These are phyloP conservation scores for Capronia epimyces DNA, from an alignment of 2,329 filamentous ascomycete species.

Conservation along the genomic window DNA sequence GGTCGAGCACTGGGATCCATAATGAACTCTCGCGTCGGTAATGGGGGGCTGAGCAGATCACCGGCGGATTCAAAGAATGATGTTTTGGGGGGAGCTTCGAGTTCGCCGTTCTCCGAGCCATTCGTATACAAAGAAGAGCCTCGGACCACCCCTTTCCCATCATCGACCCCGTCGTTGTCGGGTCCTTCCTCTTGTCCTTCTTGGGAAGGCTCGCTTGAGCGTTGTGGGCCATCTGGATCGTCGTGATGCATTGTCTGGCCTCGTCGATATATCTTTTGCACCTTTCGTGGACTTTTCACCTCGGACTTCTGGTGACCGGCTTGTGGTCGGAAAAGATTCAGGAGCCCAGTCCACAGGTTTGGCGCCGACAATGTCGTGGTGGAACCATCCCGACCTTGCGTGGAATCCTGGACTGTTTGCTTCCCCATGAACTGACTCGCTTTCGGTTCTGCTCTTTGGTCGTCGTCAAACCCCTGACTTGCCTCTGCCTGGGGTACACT, in stretches of 20 bases:
- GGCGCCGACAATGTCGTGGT: slow-evolving; percentile 29
- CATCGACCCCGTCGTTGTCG: neutral
- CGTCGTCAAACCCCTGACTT: slow-evolving; percentile 25
- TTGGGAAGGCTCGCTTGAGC: slow-evolving; percentile 9
- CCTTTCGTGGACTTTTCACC: slow-evolving; percentile 46
- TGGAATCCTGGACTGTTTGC: neutral
- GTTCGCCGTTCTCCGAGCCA: slow-evolving; percentile 33
- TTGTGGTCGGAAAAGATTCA: slow-evolving; percentile 67
- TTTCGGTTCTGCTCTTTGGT: slow-evolving; percentile 12
- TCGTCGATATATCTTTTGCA: slow-evolving; percentile 66
- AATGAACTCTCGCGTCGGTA: slow-evolving; percentile 75
- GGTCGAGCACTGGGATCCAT: slow-evolving; percentile 75
- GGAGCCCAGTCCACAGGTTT: slow-evolving; percentile 58
- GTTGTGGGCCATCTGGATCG: slow-evolving; percentile 29
- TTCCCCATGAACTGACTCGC: slow-evolving; percentile 11
- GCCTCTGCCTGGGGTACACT: slow-evolving; percentile 26
- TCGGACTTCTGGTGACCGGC: slow-evolving; percentile 32
- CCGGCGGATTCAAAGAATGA: slow-evolving; percentile 93
- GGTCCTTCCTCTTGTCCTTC: slow-evolving; percentile 31
- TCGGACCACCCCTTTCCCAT: slow-evolving; percentile 36
- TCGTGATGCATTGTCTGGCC: slow-evolving; percentile 63
- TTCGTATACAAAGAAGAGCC: slow-evolving; percentile 49
- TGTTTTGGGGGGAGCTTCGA: slow-evolving; percentile 75
- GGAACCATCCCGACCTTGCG: slow-evolving; percentile 24
- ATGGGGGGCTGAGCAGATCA: slow-evolving; percentile 82